Base-by-base conservation (phyloP, 768 basidiomycete genomes). In the Russula foetens region DNA sequence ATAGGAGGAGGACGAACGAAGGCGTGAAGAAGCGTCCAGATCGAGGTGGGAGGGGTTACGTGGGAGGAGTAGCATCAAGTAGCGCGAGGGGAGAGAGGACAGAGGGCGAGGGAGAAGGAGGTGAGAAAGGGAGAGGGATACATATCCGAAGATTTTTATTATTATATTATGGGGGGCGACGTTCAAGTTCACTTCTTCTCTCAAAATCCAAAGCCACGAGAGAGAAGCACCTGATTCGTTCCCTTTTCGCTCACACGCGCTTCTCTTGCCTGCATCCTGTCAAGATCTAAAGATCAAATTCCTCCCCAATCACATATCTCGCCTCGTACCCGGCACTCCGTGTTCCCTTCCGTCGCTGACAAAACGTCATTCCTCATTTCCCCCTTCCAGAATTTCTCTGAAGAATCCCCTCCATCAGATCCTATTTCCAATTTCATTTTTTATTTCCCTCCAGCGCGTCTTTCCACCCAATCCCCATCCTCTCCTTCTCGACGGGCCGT, bases 281-380 rank as follows among this genome's bases (percentile, higher is more conserved):
- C 55, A 62, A 48, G 58, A 66, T 59, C 57, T 53, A 5, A 0
- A 43, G 51, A 58, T 58, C 61, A 7, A 26, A 2, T 35, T 31
- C 5, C 41, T 17, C 46, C 53, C 64, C 64, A 66, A 63, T 66
- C 58, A 64, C 64, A 28, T 17, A 23, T 21, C 58, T 47, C 60
- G 64, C 65, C 60, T 47, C 26, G 53, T 62, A 63, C 69, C 66
- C 66, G 62, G 65, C 50, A 26, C 49, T 45, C 59, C 62, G 60
- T 56, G 56, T 59, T 56, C 64, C 67, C 55, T 69, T 67, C 67
- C 65, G 60, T 59, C 70, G 63, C 69, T 66, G 68, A 66, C 66
- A 66, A 64, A 66, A 63, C 64, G 59, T 59, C 66, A 60, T 63
- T 58, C 64, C 66, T 12, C 66, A 66, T 63, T 67, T n/a, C n/a